phyloP scores from a whole-genome alignment of 2,329 filamentous ascomycete genomes.

The Aspergillus sp. region DNA sequence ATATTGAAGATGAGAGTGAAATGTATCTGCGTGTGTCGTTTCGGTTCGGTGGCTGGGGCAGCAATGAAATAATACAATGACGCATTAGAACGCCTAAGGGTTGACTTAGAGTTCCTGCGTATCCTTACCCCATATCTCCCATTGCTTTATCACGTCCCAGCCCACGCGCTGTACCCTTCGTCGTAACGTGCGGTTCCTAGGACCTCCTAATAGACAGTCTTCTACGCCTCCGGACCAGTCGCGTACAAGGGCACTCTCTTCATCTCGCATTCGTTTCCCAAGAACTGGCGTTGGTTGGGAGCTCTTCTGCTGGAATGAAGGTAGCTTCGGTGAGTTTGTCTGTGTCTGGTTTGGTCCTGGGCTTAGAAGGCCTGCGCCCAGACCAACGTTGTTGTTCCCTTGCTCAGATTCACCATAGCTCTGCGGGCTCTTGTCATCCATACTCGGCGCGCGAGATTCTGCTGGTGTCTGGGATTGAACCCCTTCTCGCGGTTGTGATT shows the following conservation, averaged over 20 bases:
- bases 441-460: conserved; percentile 9
- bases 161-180: conserved; percentile 36
- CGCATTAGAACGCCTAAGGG: too few relatives aligned
- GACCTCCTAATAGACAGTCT: conserved; percentile 2
- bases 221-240: not conserved
- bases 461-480: conserved; percentile 18
- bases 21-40: not conserved
- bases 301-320: not conserved
- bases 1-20: not conserved
- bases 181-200: conserved; percentile 28
- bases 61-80: too few relatives aligned
- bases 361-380: not conserved
- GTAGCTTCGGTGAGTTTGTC: conserved; percentile 1
- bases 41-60: too few relatives aligned
- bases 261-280: conserved; percentile 22
- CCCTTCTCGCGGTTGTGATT: conserved; percentile 3
- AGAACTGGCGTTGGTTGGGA: conserved; percentile 10
- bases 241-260: conserved; percentile 1
- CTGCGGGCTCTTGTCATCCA: conserved; percentile 10
- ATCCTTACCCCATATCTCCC: conserved; percentile 47
- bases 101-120: conserved; percentile 35
- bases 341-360: not conserved
- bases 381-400: not conserved
- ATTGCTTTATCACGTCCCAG: conserved; percentile 42
- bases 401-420: not conserved